Evolutionary conservation across 169 alveolate genomes (phyloP).

Genomic region (Perkinsus olseni): DNA sequence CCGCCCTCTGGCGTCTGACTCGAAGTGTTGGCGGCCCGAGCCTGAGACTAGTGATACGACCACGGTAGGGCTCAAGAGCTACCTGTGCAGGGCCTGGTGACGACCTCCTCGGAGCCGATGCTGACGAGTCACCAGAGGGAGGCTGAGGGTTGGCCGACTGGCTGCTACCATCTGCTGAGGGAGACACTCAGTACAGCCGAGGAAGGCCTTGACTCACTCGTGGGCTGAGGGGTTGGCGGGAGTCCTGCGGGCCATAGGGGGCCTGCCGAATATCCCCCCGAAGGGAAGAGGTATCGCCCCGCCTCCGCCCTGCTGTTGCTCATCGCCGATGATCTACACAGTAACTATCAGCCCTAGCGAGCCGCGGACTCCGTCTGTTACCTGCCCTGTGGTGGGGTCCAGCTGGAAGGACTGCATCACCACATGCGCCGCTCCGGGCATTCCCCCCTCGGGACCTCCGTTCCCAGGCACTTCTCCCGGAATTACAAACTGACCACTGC

Average conservation of each 20-base stretch:
- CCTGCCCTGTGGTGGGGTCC: not conserved
- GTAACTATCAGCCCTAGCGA: no score
- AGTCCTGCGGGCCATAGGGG: not conserved
- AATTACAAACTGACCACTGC: not conserved
- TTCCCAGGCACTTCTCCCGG: not conserved
- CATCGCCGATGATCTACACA: not conserved
- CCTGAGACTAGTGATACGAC: not conserved
- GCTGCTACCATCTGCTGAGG: not conserved
- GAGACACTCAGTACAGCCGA: not conserved
- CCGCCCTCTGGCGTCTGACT: no score
- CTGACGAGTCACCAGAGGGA: not conserved
- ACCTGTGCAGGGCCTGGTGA: not conserved
- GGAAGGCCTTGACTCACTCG: not conserved
- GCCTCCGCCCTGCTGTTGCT: not conserved
- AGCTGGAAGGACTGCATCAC: not conserved
- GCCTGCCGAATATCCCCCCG: not conserved
- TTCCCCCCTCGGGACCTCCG: no score
- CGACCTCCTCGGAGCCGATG: not conserved
- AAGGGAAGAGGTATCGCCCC: not conserved
- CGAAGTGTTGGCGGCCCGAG: not conserved
- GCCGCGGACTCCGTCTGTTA: not conserved
- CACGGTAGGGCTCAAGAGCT: not conserved
- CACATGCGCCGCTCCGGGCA: not conserved
- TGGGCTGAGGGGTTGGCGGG: not conserved
- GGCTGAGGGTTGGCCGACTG: not conserved